Evolutionary conservation across 805 yeast species (phyloP).

Genomic region (Ogataea trehalophila): DNA sequence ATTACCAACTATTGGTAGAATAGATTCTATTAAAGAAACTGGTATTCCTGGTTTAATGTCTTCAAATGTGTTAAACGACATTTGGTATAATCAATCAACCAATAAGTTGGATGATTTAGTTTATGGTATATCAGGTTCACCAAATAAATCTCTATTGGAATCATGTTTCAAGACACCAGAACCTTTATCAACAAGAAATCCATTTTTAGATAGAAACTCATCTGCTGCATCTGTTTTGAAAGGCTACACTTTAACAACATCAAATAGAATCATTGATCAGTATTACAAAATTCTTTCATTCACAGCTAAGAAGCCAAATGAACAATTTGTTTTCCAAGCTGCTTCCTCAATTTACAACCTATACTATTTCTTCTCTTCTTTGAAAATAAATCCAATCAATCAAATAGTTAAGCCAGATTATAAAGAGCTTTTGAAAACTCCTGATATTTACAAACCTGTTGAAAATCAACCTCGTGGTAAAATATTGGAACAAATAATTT

Average conservation of each 20-base stretch:
- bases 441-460: conserved; percentile 27
- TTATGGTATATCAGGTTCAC: conserved; percentile 28
- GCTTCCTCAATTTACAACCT: conserved; percentile 45
- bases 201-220: conserved; percentile 14
- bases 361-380: conserved; percentile 43
- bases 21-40: conserved; percentile 21
- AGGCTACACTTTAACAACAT: conserved; percentile 19
- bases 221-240: conserved; percentile 12
- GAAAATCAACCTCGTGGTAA: conserved; percentile 19
- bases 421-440: conserved; percentile 34
- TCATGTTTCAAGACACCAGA: conserved; percentile 17
- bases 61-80: conserved; percentile 40
- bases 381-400: conserved; percentile 25
- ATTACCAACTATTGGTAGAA: conserved; percentile 21
- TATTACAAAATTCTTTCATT: conserved; percentile 33
- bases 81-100: conserved; percentile 45
- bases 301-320: conserved; percentile 42
- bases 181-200: conserved; percentile 9
- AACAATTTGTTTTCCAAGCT: conserved; percentile 38
- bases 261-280: conserved; percentile 26
- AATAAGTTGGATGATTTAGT: conserved; percentile 38
- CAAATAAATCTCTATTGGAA: conserved; percentile 25
- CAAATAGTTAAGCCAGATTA: conserved; percentile 19
- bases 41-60: conserved; percentile 50
- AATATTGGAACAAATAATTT: conserved; percentile 44